Conservation (phyloP, 2,329 filamentous ascomycete species). For the Fusarium subglutinans region DNA sequence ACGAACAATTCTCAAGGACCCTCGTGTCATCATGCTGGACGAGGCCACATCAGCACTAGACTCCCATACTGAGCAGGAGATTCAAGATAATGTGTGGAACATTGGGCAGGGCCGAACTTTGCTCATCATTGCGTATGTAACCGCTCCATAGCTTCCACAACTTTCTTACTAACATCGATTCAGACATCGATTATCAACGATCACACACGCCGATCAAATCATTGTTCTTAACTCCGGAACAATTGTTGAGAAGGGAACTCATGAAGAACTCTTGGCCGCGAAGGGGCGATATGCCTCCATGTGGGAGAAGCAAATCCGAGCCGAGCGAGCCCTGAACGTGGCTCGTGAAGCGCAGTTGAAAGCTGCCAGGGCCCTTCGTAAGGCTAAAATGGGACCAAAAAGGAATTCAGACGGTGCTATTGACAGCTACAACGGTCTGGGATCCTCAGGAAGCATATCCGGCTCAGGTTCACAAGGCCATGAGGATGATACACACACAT, state of each 20-base stretch:
- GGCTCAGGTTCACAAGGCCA: constrained; percentile 48
- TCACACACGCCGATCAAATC: constrained; percentile 87
- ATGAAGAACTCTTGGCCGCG: constrained; percentile 75
- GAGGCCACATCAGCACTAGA: constrained; percentile 93
- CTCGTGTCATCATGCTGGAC: constrained; percentile 90
- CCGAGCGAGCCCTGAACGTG: constrained; percentile 67
- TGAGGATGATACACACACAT: constrained; percentile 47
- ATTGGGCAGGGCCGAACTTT: constrained; percentile 88
- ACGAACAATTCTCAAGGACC: constrained; percentile 90
- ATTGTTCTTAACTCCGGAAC: constrained; percentile 80
- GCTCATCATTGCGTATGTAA: constrained; percentile 87
- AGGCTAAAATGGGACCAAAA: constrained; percentile 58
- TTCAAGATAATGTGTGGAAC: constrained; percentile 84
- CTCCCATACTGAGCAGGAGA: constrained; percentile 91
- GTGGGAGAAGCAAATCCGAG: constrained; percentile 89
- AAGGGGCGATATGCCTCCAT: constrained; percentile 82
- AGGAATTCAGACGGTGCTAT: constrained; percentile 54
- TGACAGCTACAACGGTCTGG: constrained; percentile 57
- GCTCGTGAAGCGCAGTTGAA: constrained; percentile 50
- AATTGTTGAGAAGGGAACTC: constrained; percentile 81
- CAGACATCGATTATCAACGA: constrained; percentile 83
- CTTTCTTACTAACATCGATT: constrained; percentile 31
- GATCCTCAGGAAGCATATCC: constrained; percentile 55
- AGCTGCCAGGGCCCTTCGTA: constrained; percentile 52
- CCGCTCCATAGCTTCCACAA: background rate